These are phyloP conservation scores for Ustilago shanxiensis DNA, from an alignment of 1,284 basidiomycete genomes.

Conservation along the genomic window DNA sequence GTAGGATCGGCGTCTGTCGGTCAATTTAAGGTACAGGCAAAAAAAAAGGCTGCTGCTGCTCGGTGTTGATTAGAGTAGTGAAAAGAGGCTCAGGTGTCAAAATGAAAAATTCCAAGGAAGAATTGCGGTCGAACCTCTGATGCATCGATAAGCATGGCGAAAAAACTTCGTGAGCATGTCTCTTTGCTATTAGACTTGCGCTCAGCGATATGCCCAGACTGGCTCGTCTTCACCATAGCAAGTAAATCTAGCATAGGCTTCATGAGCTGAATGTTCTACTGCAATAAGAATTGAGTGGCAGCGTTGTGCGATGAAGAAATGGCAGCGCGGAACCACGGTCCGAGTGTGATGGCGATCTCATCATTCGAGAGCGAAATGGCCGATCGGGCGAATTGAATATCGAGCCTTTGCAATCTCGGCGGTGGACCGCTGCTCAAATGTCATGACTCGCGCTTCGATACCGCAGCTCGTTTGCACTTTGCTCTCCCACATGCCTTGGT, in stretches of 20 bases:
- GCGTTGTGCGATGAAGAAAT: too few species aligned
- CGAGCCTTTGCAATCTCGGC: not conserved
- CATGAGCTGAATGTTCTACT: too few species aligned
- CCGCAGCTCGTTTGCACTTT: not conserved
- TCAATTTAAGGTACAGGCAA: not conserved
- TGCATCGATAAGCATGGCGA: slow-evolving; percentile 36
- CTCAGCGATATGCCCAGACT: not conserved
- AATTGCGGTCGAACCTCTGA: slow-evolving; percentile 2
- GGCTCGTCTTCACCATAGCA: too few species aligned
- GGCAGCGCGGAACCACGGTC: not conserved
- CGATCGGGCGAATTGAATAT: slow-evolving; percentile 28
- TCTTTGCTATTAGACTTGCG: not conserved
- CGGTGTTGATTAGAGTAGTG: slow-evolving; percentile 16
- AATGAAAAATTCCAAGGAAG: slow-evolving; percentile 2
- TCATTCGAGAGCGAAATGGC: not conserved
- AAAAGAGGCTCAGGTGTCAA: not conserved
- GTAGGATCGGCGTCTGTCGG: slow-evolving; percentile 14
- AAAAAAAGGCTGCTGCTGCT: not conserved
- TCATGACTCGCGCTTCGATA: not conserved
- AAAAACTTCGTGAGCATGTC: slow-evolving; percentile 1
- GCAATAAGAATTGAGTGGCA: too few species aligned
- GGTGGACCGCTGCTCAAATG: not conserved
- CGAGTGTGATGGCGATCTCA: not conserved
- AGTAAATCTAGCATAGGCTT: too few species aligned
- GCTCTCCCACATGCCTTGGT: not conserved